A percentile compares a stretch with the other conserved stretches of the same genome.
These are phyloP conservation scores for Erythrophleum fordii DNA, from an alignment of 306 rosid species.

Conservation along the genomic window DNA sequence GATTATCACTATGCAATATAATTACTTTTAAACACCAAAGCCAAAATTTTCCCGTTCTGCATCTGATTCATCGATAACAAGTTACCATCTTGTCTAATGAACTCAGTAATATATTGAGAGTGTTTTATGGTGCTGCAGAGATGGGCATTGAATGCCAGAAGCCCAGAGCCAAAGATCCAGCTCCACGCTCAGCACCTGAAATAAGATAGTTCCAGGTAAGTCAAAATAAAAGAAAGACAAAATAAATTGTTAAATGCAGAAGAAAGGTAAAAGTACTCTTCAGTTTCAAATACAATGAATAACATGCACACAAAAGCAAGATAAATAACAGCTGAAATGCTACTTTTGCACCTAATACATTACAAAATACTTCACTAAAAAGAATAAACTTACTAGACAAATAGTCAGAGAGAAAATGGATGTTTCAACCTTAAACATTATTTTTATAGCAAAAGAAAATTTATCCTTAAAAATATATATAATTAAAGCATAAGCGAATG, in stretches of 20 bases:
- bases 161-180: slow-evolving; percentile 99
- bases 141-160: slow-evolving; percentile 68
- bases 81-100: slow-evolving; percentile 24
- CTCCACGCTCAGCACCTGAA: slow-evolving; percentile 97
- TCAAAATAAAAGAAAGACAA: slow-evolving; percentile 5
- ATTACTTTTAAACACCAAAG: slow-evolving; percentile 28
- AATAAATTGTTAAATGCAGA: slow-evolving; percentile 6
- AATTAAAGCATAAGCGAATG: not conserved
- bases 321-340: not conserved
- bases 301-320: not conserved
- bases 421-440: not conserved
- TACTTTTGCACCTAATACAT: slow-evolving; percentile 3
- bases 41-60: slow-evolving; percentile 29
- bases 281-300: slow-evolving; percentile 17
- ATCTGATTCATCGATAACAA: slow-evolving; percentile 24
- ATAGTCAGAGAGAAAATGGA: not conserved
- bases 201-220: slow-evolving; percentile 1
- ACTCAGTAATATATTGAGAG: slow-evolving; percentile 85
- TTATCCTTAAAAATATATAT: not conserved
- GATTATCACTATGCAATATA: slow-evolving; percentile 30
- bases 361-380: not conserved
- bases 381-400: not conserved
- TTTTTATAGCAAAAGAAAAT: not conserved
- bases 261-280: not conserved
- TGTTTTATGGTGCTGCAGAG: slow-evolving; percentile 90